Evolutionary conservation across 495 filamentous ascomycete species (phyloP).

Genomic region (Podospora conica): DNA sequence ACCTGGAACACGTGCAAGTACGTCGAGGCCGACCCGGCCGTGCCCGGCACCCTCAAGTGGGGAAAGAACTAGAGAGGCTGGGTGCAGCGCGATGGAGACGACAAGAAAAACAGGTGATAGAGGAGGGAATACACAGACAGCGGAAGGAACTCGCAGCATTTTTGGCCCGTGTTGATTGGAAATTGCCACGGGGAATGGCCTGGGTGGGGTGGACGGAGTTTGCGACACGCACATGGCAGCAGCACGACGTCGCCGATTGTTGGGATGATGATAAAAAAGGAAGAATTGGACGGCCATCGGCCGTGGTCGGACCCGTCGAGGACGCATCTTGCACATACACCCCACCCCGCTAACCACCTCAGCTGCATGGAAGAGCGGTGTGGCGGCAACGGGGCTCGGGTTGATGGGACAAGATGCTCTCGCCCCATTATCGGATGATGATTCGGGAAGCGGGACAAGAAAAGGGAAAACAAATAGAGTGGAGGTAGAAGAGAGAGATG

Average conservation of each 20-base stretch:
- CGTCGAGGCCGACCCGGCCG: slow-evolving; percentile 28
- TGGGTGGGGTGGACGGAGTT: background rate
- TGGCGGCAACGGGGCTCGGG: background rate
- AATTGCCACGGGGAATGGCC: background rate
- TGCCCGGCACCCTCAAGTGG: slow-evolving; percentile 31
- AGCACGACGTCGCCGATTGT: too few relatives aligned
- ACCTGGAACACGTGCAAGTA: slow-evolving; percentile 31
- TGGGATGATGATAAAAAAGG: background rate
- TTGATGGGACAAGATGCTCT: background rate
- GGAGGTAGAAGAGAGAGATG: background rate
- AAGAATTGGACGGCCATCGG: too few relatives aligned
- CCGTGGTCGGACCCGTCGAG: too few relatives aligned
- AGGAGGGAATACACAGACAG: background rate
- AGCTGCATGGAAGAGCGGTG: background rate
- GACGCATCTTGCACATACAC: background rate
- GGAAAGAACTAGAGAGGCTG: slow-evolving; percentile 15
- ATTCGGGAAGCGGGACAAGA: background rate
- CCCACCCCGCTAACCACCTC: background rate
- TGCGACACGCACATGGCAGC: too few relatives aligned
- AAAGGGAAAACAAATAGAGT: background rate
- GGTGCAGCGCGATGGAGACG: too few relatives aligned
- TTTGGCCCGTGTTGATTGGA: background rate
- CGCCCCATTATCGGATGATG: background rate
- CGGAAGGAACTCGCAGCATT: background rate
- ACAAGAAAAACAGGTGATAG: too few relatives aligned